A percentile compares a stretch with the other conserved stretches of the same genome.
phyloP scores from a whole-genome alignment of 140 eudicot species.

The Oenanthe javanica region DNA sequence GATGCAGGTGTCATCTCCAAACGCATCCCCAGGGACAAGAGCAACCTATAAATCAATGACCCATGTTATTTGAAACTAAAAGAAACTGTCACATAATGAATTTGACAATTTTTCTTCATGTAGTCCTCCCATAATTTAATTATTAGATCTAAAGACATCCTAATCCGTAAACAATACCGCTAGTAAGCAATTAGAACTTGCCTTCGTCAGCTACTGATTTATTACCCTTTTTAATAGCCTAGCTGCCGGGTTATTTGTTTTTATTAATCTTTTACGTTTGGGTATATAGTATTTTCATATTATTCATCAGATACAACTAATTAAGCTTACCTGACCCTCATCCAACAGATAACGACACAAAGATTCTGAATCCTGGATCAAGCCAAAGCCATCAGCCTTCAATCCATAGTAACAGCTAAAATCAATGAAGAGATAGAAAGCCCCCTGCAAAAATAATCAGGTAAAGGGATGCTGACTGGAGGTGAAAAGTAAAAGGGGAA shows the following conservation, averaged over 20 bases:
- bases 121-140: not conserved
- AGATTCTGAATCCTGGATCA: conserved; percentile 71
- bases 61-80: not conserved
- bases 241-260: not conserved
- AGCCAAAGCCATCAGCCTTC: conserved; percentile 77
- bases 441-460: conserved; percentile 55
- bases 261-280: not conserved
- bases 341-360: conserved; percentile 88
- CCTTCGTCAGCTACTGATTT: not conserved
- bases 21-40: conserved; percentile 96
- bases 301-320: not conserved
- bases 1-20: conserved; percentile 90
- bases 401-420: conserved; percentile 80
- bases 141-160: not conserved
- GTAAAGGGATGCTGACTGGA: not conserved
- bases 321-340: conserved; percentile 66
- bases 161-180: not conserved
- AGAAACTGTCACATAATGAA: not conserved
- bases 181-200: not conserved
- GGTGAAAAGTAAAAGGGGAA: not conserved
- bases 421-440: conserved; percentile 92
- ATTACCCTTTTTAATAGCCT: not conserved
- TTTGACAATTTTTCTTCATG: not conserved
- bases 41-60: conserved; percentile 60
- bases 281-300: not conserved